Evolutionary conservation across 176 grass and related monocot genomes (phyloP).

Genomic region (Oryza nivara): DNA sequence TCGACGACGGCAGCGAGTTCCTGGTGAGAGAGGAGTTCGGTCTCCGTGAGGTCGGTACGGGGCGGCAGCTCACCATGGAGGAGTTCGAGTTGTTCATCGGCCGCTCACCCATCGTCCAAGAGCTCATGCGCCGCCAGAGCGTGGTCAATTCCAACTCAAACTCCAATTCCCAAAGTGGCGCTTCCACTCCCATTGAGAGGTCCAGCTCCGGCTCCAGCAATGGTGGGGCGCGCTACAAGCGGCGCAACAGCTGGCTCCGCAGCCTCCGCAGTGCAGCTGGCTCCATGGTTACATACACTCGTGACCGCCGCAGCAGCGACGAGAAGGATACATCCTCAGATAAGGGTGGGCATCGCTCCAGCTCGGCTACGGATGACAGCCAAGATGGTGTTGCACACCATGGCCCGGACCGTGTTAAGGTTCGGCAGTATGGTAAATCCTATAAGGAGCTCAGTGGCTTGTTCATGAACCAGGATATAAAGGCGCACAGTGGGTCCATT

Average conservation of each 20-base stretch:
- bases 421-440: conserved; percentile 75
- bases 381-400: conserved; percentile 61
- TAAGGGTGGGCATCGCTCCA: conserved; percentile 71
- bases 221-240: conserved; percentile 50
- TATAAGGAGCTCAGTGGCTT: conserved; percentile 78
- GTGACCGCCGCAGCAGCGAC: conserved; percentile 70
- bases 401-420: conserved; percentile 68
- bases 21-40: conserved; percentile 62
- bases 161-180: conserved; percentile 50
- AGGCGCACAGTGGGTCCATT: conserved; percentile 85
- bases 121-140: conserved; percentile 88
- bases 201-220: conserved; percentile 59
- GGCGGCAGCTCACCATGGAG: conserved; percentile 84
- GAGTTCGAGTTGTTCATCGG: conserved; percentile 84
- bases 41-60: conserved; percentile 85
- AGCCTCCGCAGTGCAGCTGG: conserved; percentile 62
- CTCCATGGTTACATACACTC: conserved; percentile 50
- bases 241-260: conserved; percentile 69
- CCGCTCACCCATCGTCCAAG: conserved; percentile 87
- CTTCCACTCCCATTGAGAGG: conserved; percentile 45
- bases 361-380: conserved; percentile 89
- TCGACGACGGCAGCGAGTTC: conserved; percentile 86
- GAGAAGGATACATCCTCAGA: conserved; percentile 81
- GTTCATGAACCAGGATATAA: conserved; percentile 86
- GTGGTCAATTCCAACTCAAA: conserved; percentile 37